Base-by-base conservation (phyloP, 495 filamentous ascomycete genomes). In the Aspergillus funiculosus region DNA sequence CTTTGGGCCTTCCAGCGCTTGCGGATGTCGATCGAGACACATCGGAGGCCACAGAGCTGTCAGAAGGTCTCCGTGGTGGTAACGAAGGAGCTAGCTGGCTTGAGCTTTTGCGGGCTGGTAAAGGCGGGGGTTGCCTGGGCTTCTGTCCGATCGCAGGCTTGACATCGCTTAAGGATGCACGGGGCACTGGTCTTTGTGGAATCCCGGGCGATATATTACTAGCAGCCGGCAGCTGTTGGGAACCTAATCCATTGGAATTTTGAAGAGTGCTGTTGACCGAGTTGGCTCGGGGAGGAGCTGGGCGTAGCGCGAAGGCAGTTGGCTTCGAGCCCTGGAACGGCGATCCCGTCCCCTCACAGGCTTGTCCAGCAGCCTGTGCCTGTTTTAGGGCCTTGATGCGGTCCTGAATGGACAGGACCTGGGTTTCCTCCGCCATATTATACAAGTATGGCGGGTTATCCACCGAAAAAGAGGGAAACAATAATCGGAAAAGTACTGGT, bases 311-410 rank as follows among this genome's bases (percentile, higher is more conserved):
- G 19, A 52, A 62, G 38, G 62, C 42, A 22, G 55, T 46, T 52
- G 60, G 40, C 52, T 55, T 50, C 24, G 43, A 31, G 3, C 40
- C 26, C 39, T 57, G 31, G 62, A 53, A 24, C 48, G 52, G 35
- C 26, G 52, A 42, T 36, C 36, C 40, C 25, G 54, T 48, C 9
- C 38, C 59, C 28, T 62, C 59, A 19, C 66, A 59, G 13, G 58
- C 57, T 14, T 67, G 63, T 20, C 75, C 73, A 32, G n/a, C n/a
- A n/a, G 79, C 61, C 47, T 83, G 72, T 26, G 74, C 67, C 41
- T 76, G 66, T 50, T 82, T 81, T 32, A 83, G 59, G 17, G 74
- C 69, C 32, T 76, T 76, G 46, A 84, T 82, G 37, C 80, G 76
- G 36, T 73, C 64, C 54, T 75, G 69, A 43, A 83, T 78, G 4